These are phyloP conservation scores for Erucastrum elatum DNA, from an alignment of 345 rosid genomes.

Conservation along the genomic window DNA sequence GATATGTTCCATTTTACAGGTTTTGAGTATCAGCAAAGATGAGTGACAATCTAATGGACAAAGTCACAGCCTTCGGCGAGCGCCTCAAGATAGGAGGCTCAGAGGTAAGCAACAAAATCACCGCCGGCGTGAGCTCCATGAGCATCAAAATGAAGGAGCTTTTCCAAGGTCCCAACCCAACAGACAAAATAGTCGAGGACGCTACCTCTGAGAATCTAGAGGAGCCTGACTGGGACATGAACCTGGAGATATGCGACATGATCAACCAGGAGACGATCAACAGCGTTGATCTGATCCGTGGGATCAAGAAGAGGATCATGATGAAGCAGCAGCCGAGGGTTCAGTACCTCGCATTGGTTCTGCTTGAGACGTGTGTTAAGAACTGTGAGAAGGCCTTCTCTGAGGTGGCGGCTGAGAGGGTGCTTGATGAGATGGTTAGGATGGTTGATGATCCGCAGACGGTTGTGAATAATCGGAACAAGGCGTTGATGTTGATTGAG, in stretches of 20 bases:
- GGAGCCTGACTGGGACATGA: slow-evolving; percentile 97
- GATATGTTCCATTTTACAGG: slow-evolving; percentile 17
- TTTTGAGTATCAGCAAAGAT: slow-evolving; percentile 48
- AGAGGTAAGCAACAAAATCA: slow-evolving; percentile 81
- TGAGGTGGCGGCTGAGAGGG: slow-evolving; percentile 96
- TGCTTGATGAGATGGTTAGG: slow-evolving; percentile 97
- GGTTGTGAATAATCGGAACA: slow-evolving; percentile 83
- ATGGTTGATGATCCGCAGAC: slow-evolving; percentile 96
- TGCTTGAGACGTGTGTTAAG: slow-evolving; percentile 91
- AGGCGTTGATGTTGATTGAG: slow-evolving; percentile 82
- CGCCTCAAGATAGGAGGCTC: slow-evolving; percentile 93
- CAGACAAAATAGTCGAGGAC: slow-evolving; percentile 90
- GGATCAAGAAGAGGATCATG: slow-evolving; percentile 82
- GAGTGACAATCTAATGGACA: slow-evolving; percentile 93
- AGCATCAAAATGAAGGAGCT: slow-evolving; percentile 95
- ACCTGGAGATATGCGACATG: slow-evolving; percentile 92
- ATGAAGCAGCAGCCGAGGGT: slow-evolving; percentile 74
- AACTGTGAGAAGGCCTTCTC: slow-evolving; percentile 98
- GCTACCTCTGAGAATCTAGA: slow-evolving; percentile 90
- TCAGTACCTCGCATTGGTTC: slow-evolving; percentile 83
- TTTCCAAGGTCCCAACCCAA: slow-evolving; percentile 87
- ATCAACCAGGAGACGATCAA: slow-evolving; percentile 78
- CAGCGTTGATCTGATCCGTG: slow-evolving; percentile 85
- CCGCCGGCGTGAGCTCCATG: slow-evolving; percentile 92
- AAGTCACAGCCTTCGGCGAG: slow-evolving; percentile 89